phyloP scores from a whole-genome alignment of 2,329 filamentous ascomycete genomes.

The Ceratocystis alfenasii region DNA sequence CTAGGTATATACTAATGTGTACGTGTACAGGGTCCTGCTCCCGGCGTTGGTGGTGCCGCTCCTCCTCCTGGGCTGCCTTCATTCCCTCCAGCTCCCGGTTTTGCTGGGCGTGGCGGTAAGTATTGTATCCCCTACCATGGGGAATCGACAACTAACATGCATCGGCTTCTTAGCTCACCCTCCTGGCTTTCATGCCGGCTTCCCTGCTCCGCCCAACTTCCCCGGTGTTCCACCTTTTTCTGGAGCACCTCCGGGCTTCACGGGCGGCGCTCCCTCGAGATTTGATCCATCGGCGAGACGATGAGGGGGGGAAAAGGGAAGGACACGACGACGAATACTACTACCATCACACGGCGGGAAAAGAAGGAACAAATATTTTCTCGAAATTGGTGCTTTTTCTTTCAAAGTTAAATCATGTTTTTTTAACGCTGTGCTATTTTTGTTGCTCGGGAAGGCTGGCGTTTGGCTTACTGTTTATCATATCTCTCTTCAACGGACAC shows the following conservation, averaged over 20 bases:
- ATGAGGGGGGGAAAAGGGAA: slow-evolving; percentile 29
- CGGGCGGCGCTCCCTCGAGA: slow-evolving; percentile 50
- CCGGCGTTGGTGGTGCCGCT: slow-evolving; percentile 64
- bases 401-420: slow-evolving; percentile 15
- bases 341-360: slow-evolving; percentile 3
- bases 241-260: slow-evolving; percentile 42
- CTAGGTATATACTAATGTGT: not conserved
- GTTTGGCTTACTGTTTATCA: slow-evolving; percentile 23
- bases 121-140: slow-evolving; percentile 23
- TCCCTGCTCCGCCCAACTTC: slow-evolving; percentile 38
- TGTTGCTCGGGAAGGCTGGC: slow-evolving; percentile 23
- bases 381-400: slow-evolving; percentile 10
- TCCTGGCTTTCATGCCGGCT: slow-evolving; percentile 40
- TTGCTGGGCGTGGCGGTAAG: slow-evolving; percentile 46
- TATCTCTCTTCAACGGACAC: slow-evolving; percentile 18
- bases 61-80: slow-evolving; percentile 50
- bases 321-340: slow-evolving; percentile 7
- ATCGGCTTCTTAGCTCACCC: slow-evolving; percentile 26
- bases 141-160: too few relatives aligned
- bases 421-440: slow-evolving; percentile 22
- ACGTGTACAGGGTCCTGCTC: slow-evolving; percentile 54
- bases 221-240: slow-evolving; percentile 31
- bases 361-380: slow-evolving; percentile 11
- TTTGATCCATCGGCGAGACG: slow-evolving; percentile 62
- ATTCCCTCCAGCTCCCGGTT: slow-evolving; percentile 42